Evolutionary conservation across 768 basidiomycete genomes (phyloP), one percentile per base, ranked within the genome.

Genomic region (Cubamyces lactineus): DNA sequence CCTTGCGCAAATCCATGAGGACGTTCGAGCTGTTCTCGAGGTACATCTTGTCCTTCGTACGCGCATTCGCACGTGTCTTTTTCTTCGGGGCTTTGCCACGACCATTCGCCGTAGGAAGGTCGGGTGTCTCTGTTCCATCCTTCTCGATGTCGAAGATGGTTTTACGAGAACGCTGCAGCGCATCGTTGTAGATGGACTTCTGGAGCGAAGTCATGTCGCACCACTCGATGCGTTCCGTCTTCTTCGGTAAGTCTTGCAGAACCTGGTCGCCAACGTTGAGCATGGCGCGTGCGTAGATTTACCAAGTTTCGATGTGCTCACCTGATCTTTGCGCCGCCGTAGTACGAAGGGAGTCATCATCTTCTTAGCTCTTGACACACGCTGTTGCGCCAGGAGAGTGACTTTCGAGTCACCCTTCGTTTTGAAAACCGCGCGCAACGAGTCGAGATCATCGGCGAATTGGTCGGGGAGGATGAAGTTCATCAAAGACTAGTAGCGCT

Each of bases 301-400:
- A 13, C 15, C 7, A 45, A 41, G 43, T 5, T 17, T 11, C n/a
- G 13, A 9, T 8, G 15, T 13, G 52, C 78, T 51, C 69, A 86
- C 92, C 78, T 97, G 95, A 69, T 96, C 94, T 76, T 99, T 99
- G 68, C 96, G 85, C 61, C 97, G 85, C n/a, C 97, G 89, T 19
- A 99, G 81, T 23, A 98, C 96, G 73, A 99, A 99, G 0, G 97
- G 97, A 7, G 94, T 97, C 91, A 99, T 94, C 95, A 99, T 98
- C 74, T 94, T 94, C 78, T 98, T 96, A 6, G 97, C 97, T 64
- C 96, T 80, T 19, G 92, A 94, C 23, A 98, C 92, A 52, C 97
- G 91, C 72, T 96, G 91, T 70, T 93, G 89, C 4, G 96, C 92
- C 24, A 98, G 87, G 23, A 98, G 75, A 26, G 92, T 90, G 52